phyloP scores from a whole-genome alignment of 164 flowering plant species.

The Vitis vinifera region DNA sequence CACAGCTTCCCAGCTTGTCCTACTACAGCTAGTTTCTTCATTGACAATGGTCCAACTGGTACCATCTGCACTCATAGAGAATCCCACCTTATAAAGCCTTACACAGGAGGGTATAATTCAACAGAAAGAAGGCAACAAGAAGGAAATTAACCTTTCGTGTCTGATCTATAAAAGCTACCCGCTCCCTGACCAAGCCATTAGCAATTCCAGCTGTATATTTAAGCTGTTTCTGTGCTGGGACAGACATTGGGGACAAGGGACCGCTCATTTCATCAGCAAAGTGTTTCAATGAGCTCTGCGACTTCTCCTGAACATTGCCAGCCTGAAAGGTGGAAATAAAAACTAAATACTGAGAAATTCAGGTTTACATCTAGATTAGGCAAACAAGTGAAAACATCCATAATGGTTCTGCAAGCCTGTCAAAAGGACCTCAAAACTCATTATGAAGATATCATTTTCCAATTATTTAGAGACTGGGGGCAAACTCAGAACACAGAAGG shows the following conservation, averaged over 20 bases:
- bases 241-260: constrained; percentile 68
- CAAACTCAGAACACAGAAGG: background rate
- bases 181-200: constrained; percentile 60
- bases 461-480: background rate
- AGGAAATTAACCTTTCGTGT: constrained; percentile 53
- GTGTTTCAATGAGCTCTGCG: constrained; percentile 62
- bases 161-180: constrained; percentile 58
- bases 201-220: constrained; percentile 87
- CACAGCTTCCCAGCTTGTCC: constrained; percentile 90
- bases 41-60: constrained; percentile 73
- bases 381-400: background rate
- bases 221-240: constrained; percentile 88
- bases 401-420: background rate
- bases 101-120: background rate
- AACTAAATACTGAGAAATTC: background rate
- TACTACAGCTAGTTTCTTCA: constrained; percentile 62
- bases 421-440: background rate
- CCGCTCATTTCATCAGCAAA: constrained; percentile 59
- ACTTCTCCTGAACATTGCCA: constrained; percentile 45
- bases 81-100: constrained; percentile 5
- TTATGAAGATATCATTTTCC: background rate
- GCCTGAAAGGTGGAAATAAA: constrained; percentile 11
- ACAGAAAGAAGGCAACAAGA: background rate
- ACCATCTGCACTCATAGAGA: constrained; percentile 60
- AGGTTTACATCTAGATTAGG: background rate